Base-by-base conservation (phyloP, 768 basidiomycete genomes). In the Calocybe gangraenosa region DNA sequence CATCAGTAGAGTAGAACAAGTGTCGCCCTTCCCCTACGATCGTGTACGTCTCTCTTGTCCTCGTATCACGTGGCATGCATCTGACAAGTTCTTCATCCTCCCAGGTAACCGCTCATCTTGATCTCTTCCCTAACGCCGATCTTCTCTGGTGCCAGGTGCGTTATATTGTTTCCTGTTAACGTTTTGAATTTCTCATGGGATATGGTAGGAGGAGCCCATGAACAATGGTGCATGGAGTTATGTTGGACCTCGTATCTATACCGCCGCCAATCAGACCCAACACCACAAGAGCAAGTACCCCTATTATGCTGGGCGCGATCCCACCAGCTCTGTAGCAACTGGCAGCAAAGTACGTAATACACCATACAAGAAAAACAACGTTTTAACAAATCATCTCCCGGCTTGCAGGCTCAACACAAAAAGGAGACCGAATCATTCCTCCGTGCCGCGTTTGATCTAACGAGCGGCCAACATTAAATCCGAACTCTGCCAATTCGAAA, bases 191-290 rank as follows among this genome's bases (percentile, higher is more conserved):
- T n/a, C 48, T 42, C 39, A 49, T 15, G 40, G 52, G 11, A 3
- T 20, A 42, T 56, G 40, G 21, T 59, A 83, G 76, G 93, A 96
- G 68, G 92, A 97, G 65, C 95, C 96, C 13, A 69, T 98, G 54
- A 99, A 99, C 74, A 93, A 92, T 58, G 96, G 96, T 54, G 84
- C 92, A 1, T 99, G 96, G 96, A 90, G 87, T 33, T 96, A 99
- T 60, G 82, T 96, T 48, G 93, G 89, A 19, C 89, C 93, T 37
- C 82, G 94, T 44, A 84, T 98, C 58, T 83, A 87, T 64, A 98
- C 95, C 36, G 92, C 95, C n/a, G 84, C 88, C 37, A 82, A 84
- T 56, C 75, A 90, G 69, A 95, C 94, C 4, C 73, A 87, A 63
- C 76, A 96, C 67, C 96, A 99, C 71, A 82, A 82, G 67, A 82